Evolutionary conservation across 2,329 filamentous ascomycete genomes (phyloP).

Genomic region (Ascochyta clinopodiicola): DNA sequence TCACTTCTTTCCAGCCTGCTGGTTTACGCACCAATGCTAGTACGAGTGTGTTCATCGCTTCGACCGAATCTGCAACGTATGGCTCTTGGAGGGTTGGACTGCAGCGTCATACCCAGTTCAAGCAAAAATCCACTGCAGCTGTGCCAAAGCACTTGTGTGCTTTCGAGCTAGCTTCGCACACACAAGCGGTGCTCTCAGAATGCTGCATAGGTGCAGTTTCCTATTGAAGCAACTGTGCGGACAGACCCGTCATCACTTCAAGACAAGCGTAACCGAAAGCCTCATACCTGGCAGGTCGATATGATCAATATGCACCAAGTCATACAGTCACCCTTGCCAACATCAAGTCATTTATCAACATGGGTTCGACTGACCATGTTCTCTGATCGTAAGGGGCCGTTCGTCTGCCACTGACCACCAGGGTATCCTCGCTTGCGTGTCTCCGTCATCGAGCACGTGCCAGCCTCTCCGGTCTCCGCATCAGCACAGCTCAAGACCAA

Average conservation of each 20-base stretch:
- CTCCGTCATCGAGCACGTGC: constrained; percentile 25
- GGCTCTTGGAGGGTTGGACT: neutral
- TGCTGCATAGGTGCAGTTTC: neutral
- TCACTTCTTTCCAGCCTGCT: constrained; percentile 25
- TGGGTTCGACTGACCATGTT: neutral
- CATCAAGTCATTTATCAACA: neutral
- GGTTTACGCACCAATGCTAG: constrained; percentile 28
- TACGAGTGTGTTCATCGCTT: constrained; percentile 9
- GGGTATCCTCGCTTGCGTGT: constrained; percentile 16
- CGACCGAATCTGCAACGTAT: neutral
- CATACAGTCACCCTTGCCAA: neutral
- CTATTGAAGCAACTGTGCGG: neutral
- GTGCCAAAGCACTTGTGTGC: neutral
- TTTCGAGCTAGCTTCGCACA: neutral
- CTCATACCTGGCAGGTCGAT: neutral
- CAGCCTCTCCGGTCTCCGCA: constrained; percentile 18
- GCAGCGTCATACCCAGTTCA: neutral
- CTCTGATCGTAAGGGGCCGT: neutral
- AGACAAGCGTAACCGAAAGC: neutral
- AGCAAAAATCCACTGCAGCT: neutral
- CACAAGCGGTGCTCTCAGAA: neutral
- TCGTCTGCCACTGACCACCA: neutral
- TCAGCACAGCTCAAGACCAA: constrained; percentile 18
- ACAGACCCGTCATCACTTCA: neutral
- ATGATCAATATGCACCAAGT: neutral